Base-by-base conservation (phyloP, 306 rosid genomes). In the Cicer pinnatifidum region DNA sequence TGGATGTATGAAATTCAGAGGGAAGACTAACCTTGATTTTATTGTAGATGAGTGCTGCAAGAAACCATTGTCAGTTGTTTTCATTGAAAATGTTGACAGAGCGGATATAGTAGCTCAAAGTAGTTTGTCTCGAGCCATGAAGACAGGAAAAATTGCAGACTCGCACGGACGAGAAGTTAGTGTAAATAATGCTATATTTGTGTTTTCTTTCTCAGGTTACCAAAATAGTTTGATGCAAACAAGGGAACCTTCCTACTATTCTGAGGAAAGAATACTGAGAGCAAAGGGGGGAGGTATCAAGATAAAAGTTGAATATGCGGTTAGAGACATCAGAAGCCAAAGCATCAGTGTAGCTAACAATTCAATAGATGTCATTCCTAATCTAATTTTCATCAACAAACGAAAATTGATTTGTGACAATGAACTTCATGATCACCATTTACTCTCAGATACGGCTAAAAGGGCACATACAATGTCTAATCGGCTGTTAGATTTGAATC, bases 161-260 rank as follows among this genome's bases (percentile, higher is more conserved):
- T 85, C 94, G 1, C 83, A 87, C 58, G 99, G 99, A 81, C 86
- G 96, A 84, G 96, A 86, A 90, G 84, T 88, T 69, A 68, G 91
- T 83, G 82, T 85, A 51, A 94, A 70, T 71, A 91, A 88, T 48
- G 80, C 87, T 7, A 69, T 86, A 53, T 90, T 94, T 53, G 75
- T 90, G 69, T 80, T 85, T 35, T 86, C 96, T 74, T 80, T 85
- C 76, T 76, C 81, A 8, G 44, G 69, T 41, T 61, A 56, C 52
- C 76, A 85, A 41, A 67, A 43, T 73, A 40, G 52, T 67, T 70
- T 6, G 63, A 62, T 44, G 13, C 71, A 89, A 8, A 54, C 41
- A 7, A 54, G 53, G 73, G 78, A 75, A 67, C 57, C 80, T 72
- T 83, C 88, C 82, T 75, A 76, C 70, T 88, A 83, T 73, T 82